A percentile compares a stretch with the other conserved stretches of the same genome.
These are phyloP conservation scores for Cocos nucifera DNA, from an alignment of 176 grass and related monocot genomes.

Conservation along the genomic window DNA sequence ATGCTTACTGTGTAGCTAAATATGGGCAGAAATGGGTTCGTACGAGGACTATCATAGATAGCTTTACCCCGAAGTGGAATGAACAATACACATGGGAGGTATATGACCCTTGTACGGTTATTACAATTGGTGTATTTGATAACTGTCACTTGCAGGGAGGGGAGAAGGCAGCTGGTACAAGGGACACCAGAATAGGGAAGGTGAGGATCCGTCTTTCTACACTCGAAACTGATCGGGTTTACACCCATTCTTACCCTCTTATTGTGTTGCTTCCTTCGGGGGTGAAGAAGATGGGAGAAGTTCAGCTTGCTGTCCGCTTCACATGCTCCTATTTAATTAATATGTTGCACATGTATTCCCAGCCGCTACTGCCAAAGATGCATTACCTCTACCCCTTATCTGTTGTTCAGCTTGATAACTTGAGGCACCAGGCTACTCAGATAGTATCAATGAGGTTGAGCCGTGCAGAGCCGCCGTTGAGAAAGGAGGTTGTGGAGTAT, in stretches of 20 bases:
- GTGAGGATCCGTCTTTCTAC: slow-evolving; percentile 62
- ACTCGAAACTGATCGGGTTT: slow-evolving; percentile 54
- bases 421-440: slow-evolving; percentile 47
- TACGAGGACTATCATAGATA: slow-evolving; percentile 61
- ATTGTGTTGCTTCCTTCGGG: slow-evolving; percentile 48
- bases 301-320: slow-evolving; percentile 60
- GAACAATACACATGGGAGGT: slow-evolving; percentile 73
- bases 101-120: slow-evolving; percentile 55
- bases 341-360: slow-evolving; percentile 54
- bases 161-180: slow-evolving; percentile 49
- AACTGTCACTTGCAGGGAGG: slow-evolving; percentile 57
- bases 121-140: slow-evolving; percentile 66
- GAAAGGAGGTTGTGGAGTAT: slow-evolving; percentile 66
- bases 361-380: slow-evolving; percentile 66
- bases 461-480: slow-evolving; percentile 46
- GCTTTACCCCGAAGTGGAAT: slow-evolving; percentile 60
- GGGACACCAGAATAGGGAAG: slow-evolving; percentile 58
- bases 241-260: slow-evolving; percentile 64
- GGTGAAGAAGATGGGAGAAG: slow-evolving; percentile 64
- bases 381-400: slow-evolving; percentile 51
- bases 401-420: slow-evolving; percentile 44
- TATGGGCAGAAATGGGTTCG: slow-evolving; percentile 71
- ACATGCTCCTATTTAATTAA: slow-evolving; percentile 55
- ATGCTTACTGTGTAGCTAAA: slow-evolving; percentile 64
- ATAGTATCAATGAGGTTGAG: slow-evolving; percentile 61